Conservation (phyloP, 768 basidiomycete species). For the Bullera alba region DNA sequence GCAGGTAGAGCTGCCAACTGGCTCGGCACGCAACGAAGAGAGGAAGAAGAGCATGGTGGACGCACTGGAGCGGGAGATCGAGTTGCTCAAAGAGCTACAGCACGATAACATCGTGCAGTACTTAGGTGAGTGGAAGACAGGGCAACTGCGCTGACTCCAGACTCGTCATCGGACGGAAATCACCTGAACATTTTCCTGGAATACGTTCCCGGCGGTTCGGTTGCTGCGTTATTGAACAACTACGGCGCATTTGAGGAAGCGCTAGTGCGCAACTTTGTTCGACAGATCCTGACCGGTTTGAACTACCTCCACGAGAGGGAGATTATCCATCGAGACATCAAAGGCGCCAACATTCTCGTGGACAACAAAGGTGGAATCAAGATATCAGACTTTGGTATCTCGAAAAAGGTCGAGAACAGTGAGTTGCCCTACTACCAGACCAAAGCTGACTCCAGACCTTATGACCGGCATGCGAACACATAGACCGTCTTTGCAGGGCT, state of each 20-base stretch:
- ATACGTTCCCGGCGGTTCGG: conserved; percentile 92
- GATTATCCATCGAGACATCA: conserved; percentile 97
- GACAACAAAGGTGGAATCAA: conserved; percentile 98
- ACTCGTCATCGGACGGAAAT: conserved; percentile 85
- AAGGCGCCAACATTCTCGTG: conserved; percentile 95
- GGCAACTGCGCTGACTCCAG: conserved; percentile 48
- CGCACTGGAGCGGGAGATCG: conserved; percentile 88
- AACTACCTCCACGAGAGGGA: conserved; percentile 86
- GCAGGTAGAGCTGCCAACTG: conserved; percentile 85
- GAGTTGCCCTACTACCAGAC: conserved; percentile 49
- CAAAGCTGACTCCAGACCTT: conserved; percentile 31
- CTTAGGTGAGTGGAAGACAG: conserved; percentile 58
- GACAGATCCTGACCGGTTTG: conserved; percentile 81
- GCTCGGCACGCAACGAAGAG: conserved; percentile 77
- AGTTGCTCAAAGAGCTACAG: conserved; percentile 90
- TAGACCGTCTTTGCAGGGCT: conserved; percentile 89
- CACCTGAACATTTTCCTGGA: conserved; percentile 93
- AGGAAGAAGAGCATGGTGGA: conserved; percentile 88
- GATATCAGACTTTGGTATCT: conserved; percentile 95
- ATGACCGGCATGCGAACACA: conserved; percentile 60
- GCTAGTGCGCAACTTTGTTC: conserved; percentile 83
- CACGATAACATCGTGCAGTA: conserved; percentile 98
- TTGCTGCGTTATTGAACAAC: conserved; percentile 75
- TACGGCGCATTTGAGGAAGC: conserved; percentile 94
- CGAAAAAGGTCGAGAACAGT: conserved; percentile 96